phyloP scores from a whole-genome alignment of 345 rosid genomes.

The Melaleuca alternifolia region DNA sequence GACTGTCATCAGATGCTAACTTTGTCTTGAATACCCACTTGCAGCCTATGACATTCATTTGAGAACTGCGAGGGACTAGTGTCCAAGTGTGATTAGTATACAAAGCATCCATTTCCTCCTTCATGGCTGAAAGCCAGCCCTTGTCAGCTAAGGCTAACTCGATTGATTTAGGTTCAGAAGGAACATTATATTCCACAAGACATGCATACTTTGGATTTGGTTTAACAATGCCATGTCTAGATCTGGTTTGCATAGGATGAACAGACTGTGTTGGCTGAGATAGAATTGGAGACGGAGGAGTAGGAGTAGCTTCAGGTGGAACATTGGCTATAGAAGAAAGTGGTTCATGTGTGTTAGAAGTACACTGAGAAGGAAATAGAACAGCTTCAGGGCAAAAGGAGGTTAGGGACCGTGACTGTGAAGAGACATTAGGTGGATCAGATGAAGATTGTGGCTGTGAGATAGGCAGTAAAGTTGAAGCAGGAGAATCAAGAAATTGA shows the following conservation, averaged over 20 bases:
- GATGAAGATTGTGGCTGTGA: no score
- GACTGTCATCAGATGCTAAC: background rate
- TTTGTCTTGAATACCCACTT: background rate
- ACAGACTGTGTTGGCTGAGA: background rate
- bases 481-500: no score
- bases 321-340: no score
- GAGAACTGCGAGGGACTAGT: background rate
- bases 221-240: background rate
- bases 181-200: background rate
- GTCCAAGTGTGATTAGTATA: background rate
- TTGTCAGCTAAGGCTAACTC: background rate
- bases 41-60: background rate
- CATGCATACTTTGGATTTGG: background rate
- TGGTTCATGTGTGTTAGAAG: no score
- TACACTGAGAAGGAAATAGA: no score
- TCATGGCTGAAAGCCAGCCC: background rate
- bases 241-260: background rate
- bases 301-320: no score
- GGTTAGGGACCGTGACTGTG: no score
- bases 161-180: background rate
- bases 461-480: no score
- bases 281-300: no score
- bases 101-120: background rate
- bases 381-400: no score
- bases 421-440: no score